Base-by-base conservation (phyloP, 768 basidiomycete species). In the Boletus barrowsii region DNA sequence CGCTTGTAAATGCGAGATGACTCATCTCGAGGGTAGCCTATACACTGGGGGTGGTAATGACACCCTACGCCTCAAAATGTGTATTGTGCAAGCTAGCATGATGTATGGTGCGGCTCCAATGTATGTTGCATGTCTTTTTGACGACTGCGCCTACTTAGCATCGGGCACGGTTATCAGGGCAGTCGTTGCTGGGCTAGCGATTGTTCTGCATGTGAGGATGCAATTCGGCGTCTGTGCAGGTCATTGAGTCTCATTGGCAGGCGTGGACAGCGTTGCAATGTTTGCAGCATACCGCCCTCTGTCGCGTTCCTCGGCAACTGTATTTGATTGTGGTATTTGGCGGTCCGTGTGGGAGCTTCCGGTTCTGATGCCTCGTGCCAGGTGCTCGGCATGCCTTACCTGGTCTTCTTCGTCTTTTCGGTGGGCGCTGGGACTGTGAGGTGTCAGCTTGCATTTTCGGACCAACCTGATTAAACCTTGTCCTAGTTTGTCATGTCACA, bases 21-120 rank as follows among this genome's bases (percentile, higher is more conserved):
- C 59, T 63, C 57, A 66, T 26, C 41, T 11, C 18, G n/a, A 39
- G 22, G 13, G 33, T 47, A 77, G 76, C 29, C 40, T 74, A 6
- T 76, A 76, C 52, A 45, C 61, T 17, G 69, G 75, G 20, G 53
- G 57, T 13, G 45, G 61, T 50, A 58, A 54, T 13, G 50, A 53
- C 14, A 56, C 64, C 44, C 68, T 68, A 15, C 62, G 72, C 11
- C 53, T 53, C n/a, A 57, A 54, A 9, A 51, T 82, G 11, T 85
- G 83, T 58, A 61, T 74, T 40, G 69, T 71, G 0, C 83, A 85
- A 66, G 78, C 83, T 5, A 76, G 77, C 22, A 72, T 83, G 75
- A 69, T 79, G 18, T 72, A 80, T 47, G 82, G 79, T 1, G 72
- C 79, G 1, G 73, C 81, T 46, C 76, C 82, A 1, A 83, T 82